Evolutionary conservation across 805 yeast genomes (phyloP).

Genomic region (Hanseniaspora hatyaiensis): DNA sequence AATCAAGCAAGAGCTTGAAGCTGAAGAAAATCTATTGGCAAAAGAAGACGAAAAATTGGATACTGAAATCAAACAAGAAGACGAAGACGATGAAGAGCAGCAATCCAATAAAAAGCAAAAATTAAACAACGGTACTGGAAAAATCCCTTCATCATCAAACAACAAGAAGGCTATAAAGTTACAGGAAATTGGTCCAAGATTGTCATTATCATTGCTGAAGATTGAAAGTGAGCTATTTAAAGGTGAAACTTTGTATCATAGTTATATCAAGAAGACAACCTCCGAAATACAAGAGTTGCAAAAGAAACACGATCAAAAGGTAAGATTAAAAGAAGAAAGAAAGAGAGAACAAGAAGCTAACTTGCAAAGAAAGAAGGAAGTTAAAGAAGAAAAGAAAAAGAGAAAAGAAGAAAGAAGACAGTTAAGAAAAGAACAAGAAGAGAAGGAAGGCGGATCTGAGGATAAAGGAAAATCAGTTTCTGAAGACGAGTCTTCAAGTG

Average conservation of each 20-base stretch:
- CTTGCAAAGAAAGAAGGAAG: slow-evolving; percentile 61
- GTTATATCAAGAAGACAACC: slow-evolving; percentile 50
- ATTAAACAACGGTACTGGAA: slow-evolving; percentile 19
- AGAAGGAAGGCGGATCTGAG: slow-evolving; percentile 25
- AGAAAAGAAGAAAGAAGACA: slow-evolving; percentile 49
- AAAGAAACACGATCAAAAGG: slow-evolving; percentile 49
- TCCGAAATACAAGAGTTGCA: slow-evolving; percentile 53
- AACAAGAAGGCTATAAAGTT: slow-evolving; percentile 78
- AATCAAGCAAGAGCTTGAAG: slow-evolving; percentile 33
- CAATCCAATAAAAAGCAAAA: slow-evolving; percentile 15
- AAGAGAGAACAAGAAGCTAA: slow-evolving; percentile 69
- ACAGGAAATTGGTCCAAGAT: slow-evolving; percentile 86
- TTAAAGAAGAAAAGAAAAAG: slow-evolving; percentile 59
- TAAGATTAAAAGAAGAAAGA: slow-evolving; percentile 56
- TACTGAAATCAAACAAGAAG: slow-evolving; percentile 20
- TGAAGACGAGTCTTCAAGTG: slow-evolving; percentile 26
- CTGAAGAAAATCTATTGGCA: slow-evolving; percentile 22
- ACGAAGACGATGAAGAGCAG: slow-evolving; percentile 22
- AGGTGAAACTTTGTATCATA: slow-evolving; percentile 81
- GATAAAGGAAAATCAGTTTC: slow-evolving; percentile 20
- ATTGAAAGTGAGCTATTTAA: slow-evolving; percentile 86
- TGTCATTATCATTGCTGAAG: slow-evolving; percentile 62
- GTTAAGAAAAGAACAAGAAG: slow-evolving; percentile 26
- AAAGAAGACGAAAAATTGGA: slow-evolving; percentile 21
- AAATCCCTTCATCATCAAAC: no score